These are phyloP conservation scores for Pestalotiopsis fici DNA, from an alignment of 2,329 filamentous ascomycete genomes.

Conservation along the genomic window DNA sequence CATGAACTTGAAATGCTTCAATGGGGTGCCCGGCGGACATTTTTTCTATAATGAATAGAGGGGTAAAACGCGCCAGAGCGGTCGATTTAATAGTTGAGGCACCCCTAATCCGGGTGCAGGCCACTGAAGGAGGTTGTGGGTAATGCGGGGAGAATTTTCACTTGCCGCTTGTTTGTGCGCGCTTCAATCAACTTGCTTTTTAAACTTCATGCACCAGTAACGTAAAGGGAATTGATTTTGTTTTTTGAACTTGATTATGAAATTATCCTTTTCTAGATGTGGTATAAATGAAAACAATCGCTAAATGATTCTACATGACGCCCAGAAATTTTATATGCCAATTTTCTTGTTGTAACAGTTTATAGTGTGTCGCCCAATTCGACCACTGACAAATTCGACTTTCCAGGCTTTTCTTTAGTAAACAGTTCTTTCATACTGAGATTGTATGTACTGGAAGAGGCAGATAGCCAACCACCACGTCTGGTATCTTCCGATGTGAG, in stretches of 20 bases:
- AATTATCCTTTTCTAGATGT: not conserved
- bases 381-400: not conserved
- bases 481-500: not conserved
- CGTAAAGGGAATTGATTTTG: slow-evolving; percentile 8
- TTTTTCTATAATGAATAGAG: no score
- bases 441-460: not conserved
- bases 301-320: not conserved
- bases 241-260: not conserved
- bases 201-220: not conserved
- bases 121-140: no score
- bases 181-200: no score
- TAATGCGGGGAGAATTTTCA: no score
- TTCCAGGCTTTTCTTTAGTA: not conserved
- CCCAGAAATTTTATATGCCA: not conserved
- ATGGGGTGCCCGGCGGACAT: no score
- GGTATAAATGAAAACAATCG: not conserved
- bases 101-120: no score
- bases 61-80: no score
- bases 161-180: no score
- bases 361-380: not conserved
- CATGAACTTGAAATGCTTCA: slow-evolving; percentile 10
- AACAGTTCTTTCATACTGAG: not conserved
- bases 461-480: not conserved
- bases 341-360: not conserved
- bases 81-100: no score